phyloP scores from a whole-genome alignment of 768 basidiomycete genomes.

The Russula griseocarnosa region DNA sequence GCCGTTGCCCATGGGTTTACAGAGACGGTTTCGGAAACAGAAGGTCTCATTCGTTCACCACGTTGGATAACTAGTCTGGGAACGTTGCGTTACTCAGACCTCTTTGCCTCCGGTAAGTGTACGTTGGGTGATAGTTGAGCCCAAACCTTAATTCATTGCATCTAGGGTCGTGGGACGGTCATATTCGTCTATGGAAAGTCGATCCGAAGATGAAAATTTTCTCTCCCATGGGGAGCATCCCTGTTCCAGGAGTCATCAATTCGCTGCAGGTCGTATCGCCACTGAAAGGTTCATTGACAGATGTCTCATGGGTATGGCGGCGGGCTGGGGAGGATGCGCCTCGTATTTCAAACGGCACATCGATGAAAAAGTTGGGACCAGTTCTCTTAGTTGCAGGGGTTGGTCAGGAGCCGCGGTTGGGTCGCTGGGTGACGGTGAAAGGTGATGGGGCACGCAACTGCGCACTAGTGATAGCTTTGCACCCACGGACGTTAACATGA shows the following conservation, averaged over 20 bases:
- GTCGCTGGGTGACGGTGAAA: constrained; percentile 81
- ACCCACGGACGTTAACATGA: constrained; percentile 38
- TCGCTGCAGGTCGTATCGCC: constrained; percentile 76
- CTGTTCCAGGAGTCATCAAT: constrained; percentile 80
- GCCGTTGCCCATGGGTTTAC: constrained; percentile 85
- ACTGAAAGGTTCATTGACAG: constrained; percentile 40
- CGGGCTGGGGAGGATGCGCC: constrained; percentile 36
- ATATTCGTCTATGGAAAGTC: constrained; percentile 87
- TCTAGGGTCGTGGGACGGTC: constrained; percentile 90
- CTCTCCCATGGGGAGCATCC: constrained; percentile 55
- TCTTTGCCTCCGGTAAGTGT: constrained; percentile 79
- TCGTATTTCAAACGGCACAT: constrained; percentile 26
- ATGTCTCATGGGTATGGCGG: constrained; percentile 41
- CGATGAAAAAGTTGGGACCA: constrained; percentile 13
- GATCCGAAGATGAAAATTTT: constrained; percentile 78
- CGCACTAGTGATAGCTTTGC: constrained; percentile 58
- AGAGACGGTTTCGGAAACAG: constrained; percentile 64
- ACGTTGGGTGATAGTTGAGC: background rate
- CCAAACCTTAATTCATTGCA: constrained; percentile 5
- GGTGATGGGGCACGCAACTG: constrained; percentile 69
- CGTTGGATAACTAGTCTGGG: constrained; percentile 90
- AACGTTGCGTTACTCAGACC: constrained; percentile 80
- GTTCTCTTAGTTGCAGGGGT: constrained; percentile 72
- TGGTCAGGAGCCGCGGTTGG: constrained; percentile 85
- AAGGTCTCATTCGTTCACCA: constrained; percentile 70